These are phyloP conservation scores for Pythium rishiriense DNA, from an alignment of 352 stramenopile species.

Conservation along the genomic window DNA sequence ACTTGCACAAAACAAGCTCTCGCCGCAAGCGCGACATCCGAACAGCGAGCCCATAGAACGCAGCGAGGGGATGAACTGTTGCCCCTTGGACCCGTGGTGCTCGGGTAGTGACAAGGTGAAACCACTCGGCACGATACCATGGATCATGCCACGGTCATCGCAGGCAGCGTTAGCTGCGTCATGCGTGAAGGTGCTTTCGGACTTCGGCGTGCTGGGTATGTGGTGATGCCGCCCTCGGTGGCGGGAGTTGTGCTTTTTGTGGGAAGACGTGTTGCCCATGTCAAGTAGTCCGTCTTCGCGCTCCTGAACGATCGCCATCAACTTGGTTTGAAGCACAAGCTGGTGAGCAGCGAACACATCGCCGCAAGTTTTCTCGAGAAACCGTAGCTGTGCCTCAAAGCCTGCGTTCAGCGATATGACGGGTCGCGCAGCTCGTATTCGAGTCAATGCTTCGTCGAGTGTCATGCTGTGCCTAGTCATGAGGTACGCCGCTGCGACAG, in stretches of 20 bases:
- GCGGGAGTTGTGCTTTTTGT: conserved; percentile 25
- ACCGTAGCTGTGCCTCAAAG: conserved; percentile 86
- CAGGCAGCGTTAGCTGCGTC: conserved; percentile 25
- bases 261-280: conserved; percentile 6
- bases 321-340: conserved; percentile 52
- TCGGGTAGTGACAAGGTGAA: conserved; percentile 52
- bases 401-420: conserved; percentile 77
- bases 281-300: conserved; percentile 36
- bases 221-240: conserved; percentile 41
- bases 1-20: conserved; percentile 65
- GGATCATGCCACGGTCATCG: conserved; percentile 64
- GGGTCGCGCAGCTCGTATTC: conserved; percentile 59
- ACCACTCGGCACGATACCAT: conserved; percentile 48
- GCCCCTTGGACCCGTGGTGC: conserved; percentile 3
- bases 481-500: conserved; percentile 74
- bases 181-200: conserved; percentile 13
- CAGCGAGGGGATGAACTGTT: conserved; percentile 66
- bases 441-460: conserved; percentile 46
- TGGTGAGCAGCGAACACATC: conserved; percentile 83
- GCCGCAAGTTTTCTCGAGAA: conserved; percentile 58
- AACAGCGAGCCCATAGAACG: conserved; percentile 74
- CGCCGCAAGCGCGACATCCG: conserved; percentile 55
- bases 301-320: conserved; percentile 39
- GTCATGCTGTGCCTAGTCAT: conserved; percentile 67
- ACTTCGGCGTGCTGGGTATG: conserved; percentile 10